phyloP scores from a whole-genome alignment of 2,329 filamentous ascomycete genomes.

The Passalora sequoiae region DNA sequence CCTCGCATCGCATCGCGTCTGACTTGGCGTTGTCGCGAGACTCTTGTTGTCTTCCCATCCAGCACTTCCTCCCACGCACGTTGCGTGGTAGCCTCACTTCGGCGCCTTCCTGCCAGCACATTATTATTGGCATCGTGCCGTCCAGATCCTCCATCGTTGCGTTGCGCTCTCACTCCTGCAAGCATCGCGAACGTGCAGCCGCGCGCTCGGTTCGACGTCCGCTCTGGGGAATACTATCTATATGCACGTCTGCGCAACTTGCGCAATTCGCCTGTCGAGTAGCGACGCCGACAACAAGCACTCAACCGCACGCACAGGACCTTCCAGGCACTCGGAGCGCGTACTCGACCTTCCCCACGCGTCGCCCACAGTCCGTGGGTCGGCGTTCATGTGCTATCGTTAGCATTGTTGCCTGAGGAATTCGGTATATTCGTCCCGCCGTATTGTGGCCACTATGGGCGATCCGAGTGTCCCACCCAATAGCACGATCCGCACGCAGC shows the following conservation, averaged over 20 bases:
- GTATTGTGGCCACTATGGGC: conserved; percentile 16
- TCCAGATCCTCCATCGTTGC: neutral
- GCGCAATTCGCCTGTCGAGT: conserved; percentile 4
- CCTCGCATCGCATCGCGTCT: neutral
- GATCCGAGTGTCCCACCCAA: conserved; percentile 14
- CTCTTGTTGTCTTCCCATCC: neutral
- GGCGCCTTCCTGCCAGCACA: conserved; percentile 6
- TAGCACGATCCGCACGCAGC: conserved; percentile 10
- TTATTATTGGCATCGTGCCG: neutral
- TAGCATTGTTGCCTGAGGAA: neutral
- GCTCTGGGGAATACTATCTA: conserved; percentile 1
- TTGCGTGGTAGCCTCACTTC: neutral
- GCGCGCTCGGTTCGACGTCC: neutral
- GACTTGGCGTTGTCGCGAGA: neutral
- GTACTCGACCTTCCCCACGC: conserved; percentile 4
- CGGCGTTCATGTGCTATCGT: conserved; percentile 6
- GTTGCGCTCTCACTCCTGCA: neutral
- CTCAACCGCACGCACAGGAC: neutral
- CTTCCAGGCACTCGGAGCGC: conserved; percentile 1
- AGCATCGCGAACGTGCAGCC: neutral
- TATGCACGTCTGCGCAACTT: conserved; percentile 7
- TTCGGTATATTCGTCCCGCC: neutral
- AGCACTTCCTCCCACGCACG: neutral
- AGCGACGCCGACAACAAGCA: conserved; percentile 4
- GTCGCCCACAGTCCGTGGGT: conserved; percentile 13